Evolutionary conservation across 495 filamentous ascomycete species (phyloP).

Genomic region (Melanomma pulvis-pyrius): DNA sequence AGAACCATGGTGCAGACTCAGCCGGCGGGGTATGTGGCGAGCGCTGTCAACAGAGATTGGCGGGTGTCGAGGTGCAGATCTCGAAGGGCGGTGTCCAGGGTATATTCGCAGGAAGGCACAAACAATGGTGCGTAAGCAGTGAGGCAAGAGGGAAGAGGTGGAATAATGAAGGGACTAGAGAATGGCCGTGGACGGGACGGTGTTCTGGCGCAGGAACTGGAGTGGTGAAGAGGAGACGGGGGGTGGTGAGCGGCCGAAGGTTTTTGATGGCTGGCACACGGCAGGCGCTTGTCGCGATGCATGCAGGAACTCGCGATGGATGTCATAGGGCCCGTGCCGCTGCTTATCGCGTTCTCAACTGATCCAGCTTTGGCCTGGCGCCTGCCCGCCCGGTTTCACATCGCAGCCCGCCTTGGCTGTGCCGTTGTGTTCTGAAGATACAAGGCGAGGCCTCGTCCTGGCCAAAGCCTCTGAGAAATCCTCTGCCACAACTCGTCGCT

Average conservation of each 20-base stretch:
- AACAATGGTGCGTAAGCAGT: constrained; percentile 14
- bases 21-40: background rate
- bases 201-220: background rate
- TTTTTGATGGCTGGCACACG: constrained; percentile 13
- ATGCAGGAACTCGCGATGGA: constrained; percentile 35
- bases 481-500: no score
- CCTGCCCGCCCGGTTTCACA: background rate
- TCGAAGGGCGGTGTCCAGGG: constrained; percentile 6
- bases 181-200: background rate
- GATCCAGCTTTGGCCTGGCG: background rate
- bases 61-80: background rate
- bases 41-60: background rate
- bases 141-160: constrained; percentile 18
- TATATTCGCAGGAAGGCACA: background rate
- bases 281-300: constrained; percentile 22
- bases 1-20: constrained; percentile 68
- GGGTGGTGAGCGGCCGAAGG: background rate
- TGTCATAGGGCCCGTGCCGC: constrained; percentile 26
- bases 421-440: no score
- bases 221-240: background rate
- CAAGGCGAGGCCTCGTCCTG: no score
- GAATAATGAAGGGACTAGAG: constrained; percentile 11
- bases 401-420: background rate
- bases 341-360: constrained; percentile 23
- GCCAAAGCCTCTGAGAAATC: no score